phyloP scores from a whole-genome alignment of 2,329 filamentous ascomycete species.

The Rutstroemia sp. region DNA sequence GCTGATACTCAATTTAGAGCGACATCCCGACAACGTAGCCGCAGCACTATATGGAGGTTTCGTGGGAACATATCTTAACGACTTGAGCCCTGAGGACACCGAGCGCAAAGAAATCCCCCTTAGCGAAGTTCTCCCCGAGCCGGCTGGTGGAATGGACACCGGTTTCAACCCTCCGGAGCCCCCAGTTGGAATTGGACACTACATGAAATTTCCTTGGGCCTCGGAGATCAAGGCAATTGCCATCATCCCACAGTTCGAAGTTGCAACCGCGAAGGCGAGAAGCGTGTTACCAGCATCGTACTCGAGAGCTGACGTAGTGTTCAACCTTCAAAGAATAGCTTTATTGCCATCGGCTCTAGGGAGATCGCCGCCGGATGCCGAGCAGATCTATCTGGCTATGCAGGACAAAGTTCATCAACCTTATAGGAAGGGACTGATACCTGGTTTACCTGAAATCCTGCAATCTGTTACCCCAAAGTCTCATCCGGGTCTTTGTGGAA shows the following conservation, averaged over 20 bases:
- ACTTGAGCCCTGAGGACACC: constrained; percentile 80
- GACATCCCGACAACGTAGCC: constrained; percentile 90
- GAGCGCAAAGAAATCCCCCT: constrained; percentile 89
- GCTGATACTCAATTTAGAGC: constrained; percentile 42
- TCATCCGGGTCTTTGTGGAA: constrained; percentile 82
- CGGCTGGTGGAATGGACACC: constrained; percentile 86
- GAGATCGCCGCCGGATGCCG: constrained; percentile 80
- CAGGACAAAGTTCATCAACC: constrained; percentile 98
- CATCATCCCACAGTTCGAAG: constrained; percentile 93
- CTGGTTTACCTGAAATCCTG: constrained; percentile 83
- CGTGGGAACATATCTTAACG: constrained; percentile 92
- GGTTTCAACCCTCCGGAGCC: constrained; percentile 80
- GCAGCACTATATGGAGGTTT: constrained; percentile 94
- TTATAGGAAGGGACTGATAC: constrained; percentile 86
- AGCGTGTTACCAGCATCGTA: constrained; percentile 78
- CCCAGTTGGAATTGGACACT: constrained; percentile 88
- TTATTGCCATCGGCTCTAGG: constrained; percentile 84
- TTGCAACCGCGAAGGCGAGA: constrained; percentile 86
- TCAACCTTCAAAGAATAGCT: constrained; percentile 92
- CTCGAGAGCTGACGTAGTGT: constrained; percentile 72
- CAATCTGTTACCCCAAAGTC: constrained; percentile 82
- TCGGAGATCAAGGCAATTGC: constrained; percentile 94
- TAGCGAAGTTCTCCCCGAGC: constrained; percentile 84
- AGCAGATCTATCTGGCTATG: constrained; percentile 96
- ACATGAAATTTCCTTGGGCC: constrained; percentile 92